Evolutionary conservation across 805 yeast species (phyloP), one percentile per base, ranked within the genome.

Genomic region (Candida pseudofarinosa): DNA sequence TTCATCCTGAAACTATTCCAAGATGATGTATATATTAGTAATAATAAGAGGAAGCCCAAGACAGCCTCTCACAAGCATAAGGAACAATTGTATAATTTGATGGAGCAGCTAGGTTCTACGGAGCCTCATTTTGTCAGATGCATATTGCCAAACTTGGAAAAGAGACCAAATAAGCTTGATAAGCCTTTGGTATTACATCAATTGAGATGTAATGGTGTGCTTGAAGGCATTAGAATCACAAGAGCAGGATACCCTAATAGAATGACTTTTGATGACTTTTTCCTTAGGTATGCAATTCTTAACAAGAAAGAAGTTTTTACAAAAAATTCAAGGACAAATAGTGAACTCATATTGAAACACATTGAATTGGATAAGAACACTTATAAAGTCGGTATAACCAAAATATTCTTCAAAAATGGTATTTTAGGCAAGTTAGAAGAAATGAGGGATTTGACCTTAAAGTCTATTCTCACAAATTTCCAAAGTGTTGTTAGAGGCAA

Each of bases 121-220:
- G 89, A 87, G 56, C 99, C 99, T 2, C 98, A 93, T 60, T 93
- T 93, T 59, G 97, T 93, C 18, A 79, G 99, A 53, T 93, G 99
- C 62, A 93, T 93, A 37, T 69, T 93, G 37, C 99, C 99, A 5
- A 93, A 93, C 58, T 78, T 79, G 46, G 69, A 76, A 36, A 90
- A 91, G 58, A 72, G 72, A 39, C 80, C 97, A 0, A 78, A 77
- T 35, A 67, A 71, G 32, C 85, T 93, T 54, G 88, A 88, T 53
- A 88, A 84, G 52, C 67, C 65, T 23, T 67, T 93, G 18, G 95
- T 93, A 5, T 68, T 93, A 36, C 91, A 86, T 40, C 99, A 93
- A 65, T 71, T 93, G 48, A 74, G 97, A 49, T 93, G 98, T 58
- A 93, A 93, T 58, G 99, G 99, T 76, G 99, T 93, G 13, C 67